Conservation (phyloP, 345 rosid species). For the Ceriops zippeliana region DNA sequence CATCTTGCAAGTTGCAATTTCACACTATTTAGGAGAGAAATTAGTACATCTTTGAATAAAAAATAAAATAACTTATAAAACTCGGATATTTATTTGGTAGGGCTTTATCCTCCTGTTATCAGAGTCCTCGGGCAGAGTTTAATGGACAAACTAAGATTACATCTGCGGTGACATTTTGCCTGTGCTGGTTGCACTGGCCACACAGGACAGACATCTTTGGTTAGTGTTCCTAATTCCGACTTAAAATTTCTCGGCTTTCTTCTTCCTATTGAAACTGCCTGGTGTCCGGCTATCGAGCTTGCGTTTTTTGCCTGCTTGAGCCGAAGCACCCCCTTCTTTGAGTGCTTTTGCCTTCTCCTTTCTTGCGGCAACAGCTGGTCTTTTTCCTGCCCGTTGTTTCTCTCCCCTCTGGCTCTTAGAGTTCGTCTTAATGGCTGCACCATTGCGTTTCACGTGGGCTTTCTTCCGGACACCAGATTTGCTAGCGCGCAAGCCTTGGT, state of each 20-base stretch:
- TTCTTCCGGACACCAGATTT: constrained; percentile 48
- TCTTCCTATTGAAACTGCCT: constrained; percentile 45
- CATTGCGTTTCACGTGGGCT: constrained; percentile 32
- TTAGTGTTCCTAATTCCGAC: constrained; percentile 6
- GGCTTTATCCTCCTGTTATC: too few relatives aligned
- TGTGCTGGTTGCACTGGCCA: background rate
- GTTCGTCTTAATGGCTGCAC: constrained; percentile 27
- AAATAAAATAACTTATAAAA: too few relatives aligned
- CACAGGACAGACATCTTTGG: background rate
- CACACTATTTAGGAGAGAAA: too few relatives aligned
- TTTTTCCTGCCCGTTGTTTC: constrained; percentile 40
- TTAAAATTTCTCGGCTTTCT: constrained; percentile 47
- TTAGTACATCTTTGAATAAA: too few relatives aligned
- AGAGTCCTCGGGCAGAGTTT: too few relatives aligned
- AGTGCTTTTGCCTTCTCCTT: constrained; percentile 49
- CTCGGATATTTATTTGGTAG: too few relatives aligned
- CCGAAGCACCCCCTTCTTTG: constrained; percentile 36
- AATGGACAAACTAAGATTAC: too few relatives aligned
- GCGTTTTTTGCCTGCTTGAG: constrained; percentile 57
- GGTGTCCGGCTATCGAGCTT: constrained; percentile 64
- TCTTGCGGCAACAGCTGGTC: constrained; percentile 85
- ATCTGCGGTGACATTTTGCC: background rate
- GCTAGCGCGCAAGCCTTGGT: constrained; percentile 80
- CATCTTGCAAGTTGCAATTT: too few relatives aligned
- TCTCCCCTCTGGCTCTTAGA: constrained; percentile 32